Base-by-base conservation (phyloP, 2,329 filamentous ascomycete genomes). In the Periconia macrospinosa region DNA sequence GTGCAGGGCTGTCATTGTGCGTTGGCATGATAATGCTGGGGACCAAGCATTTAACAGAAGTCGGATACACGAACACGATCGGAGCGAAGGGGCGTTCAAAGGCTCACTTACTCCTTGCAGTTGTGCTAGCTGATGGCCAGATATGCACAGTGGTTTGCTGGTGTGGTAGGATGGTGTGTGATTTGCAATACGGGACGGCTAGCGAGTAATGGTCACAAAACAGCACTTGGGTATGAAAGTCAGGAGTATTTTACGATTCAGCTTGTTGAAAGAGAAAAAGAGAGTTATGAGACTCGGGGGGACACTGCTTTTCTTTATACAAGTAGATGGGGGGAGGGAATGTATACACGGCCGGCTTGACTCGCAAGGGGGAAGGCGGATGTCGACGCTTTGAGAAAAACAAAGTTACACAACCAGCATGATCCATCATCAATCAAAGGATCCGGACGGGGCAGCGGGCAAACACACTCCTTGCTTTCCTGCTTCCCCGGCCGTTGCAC, bases 1-100 rank as follows among this genome's bases (percentile, higher is more conserved):
- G 54, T 49, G 60, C 66, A 68, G 62, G 69, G 66, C 66, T 67
- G 63, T 61, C 59, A 57, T 46, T 55, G 60, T 71, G 67, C 60
- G 70, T 56, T 70, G 68, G 70, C 69, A 65, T 53, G 47, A 41
- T 52, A 47, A 19, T 57, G 58, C 57, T 53, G 52, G 50, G 55
- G 49, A 55, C 52, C 47, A 60, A 53, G 55, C 52, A 63, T 54
- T 59, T 56, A 45, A 55, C 53, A 58, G 59, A 58, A 52, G 55
- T 59, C 60, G 62, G 62, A 64, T 60, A 67, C 30, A 30, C 55
- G 58, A 47, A 58, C 47, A 57, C 50, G 55, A 40, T 47, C 55
- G 53, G 54, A 61, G 58, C 54, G 52, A 60, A 58, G 65, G 67
- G 63, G 62, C 59, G 50, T 57, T 6, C 18, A 44, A 63, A 62